Percentiles rank a stretch among this genome's conserved stretches.
Conservation (phyloP, 2,329 filamentous ascomycete genomes). For the Arachnomyces sp. region DNA sequence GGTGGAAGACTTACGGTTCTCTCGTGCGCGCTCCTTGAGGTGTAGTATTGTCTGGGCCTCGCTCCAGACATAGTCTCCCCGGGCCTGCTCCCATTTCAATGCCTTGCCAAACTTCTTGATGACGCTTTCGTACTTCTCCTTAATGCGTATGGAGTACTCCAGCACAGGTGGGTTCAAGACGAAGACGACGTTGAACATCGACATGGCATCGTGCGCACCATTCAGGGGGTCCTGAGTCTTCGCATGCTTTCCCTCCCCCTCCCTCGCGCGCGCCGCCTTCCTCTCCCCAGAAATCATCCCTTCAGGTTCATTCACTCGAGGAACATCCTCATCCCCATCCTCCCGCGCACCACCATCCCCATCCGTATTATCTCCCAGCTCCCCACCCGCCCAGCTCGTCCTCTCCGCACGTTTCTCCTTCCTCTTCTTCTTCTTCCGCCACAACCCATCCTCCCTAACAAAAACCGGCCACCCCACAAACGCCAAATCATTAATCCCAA, state of each 20-base stretch:
- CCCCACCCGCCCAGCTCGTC: slow-evolving; percentile 19
- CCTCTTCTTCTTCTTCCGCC: slow-evolving; percentile 44
- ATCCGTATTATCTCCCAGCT: slow-evolving; percentile 21
- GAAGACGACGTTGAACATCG: slow-evolving; percentile 97
- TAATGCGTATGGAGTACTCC: slow-evolving; percentile 62
- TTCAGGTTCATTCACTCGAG: slow-evolving; percentile 22
- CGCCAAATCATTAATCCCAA: slow-evolving; percentile 69
- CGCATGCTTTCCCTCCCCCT: slow-evolving; percentile 15
- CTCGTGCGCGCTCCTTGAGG: slow-evolving; percentile 73
- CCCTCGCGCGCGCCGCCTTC: slow-evolving; percentile 18
- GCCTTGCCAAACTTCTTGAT: slow-evolving; percentile 89
- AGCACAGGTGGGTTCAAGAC: slow-evolving; percentile 72
- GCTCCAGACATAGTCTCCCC: slow-evolving; percentile 82
- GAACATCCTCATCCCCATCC: slow-evolving; percentile 21
- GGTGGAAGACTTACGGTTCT: slow-evolving; percentile 35
- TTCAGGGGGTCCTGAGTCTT: slow-evolving; percentile 19
- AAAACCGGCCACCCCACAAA: slow-evolving; percentile 80
- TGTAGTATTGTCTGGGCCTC: slow-evolving; percentile 76
- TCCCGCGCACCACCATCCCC: slow-evolving; percentile 29
- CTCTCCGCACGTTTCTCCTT: slow-evolving; percentile 14
- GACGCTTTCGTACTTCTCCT: slow-evolving; percentile 80
- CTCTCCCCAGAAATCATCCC: slow-evolving; percentile 19
- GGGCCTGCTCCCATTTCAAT: slow-evolving; percentile 84
- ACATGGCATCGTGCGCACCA: slow-evolving; percentile 58
- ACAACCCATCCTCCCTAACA: slow-evolving; percentile 66